Evolutionary conservation across 2,329 filamentous ascomycete species (phyloP).

Genomic region (Cladosporium velox): DNA sequence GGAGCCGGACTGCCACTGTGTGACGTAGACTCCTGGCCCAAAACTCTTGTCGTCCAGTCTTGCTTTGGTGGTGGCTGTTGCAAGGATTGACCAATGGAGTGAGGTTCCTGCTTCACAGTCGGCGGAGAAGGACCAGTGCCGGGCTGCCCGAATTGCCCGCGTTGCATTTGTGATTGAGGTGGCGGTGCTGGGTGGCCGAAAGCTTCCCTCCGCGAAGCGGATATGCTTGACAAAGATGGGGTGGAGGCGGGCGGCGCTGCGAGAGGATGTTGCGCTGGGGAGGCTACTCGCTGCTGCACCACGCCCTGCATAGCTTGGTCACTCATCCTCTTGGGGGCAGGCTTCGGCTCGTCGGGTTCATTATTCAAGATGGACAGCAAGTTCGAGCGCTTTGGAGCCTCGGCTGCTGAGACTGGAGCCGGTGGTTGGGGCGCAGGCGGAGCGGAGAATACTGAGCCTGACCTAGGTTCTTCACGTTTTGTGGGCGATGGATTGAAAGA

Average conservation of each 20-base stretch:
- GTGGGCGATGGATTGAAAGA: slow-evolving; percentile 34
- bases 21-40: slow-evolving; percentile 23
- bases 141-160: slow-evolving; percentile 28
- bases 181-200: slow-evolving; percentile 32
- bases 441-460: slow-evolving; percentile 29
- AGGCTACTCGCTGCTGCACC: slow-evolving; percentile 8
- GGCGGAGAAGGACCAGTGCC: slow-evolving; percentile 27
- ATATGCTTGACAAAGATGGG: slow-evolving; percentile 26
- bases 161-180: slow-evolving; percentile 29
- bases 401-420: slow-evolving; percentile 28
- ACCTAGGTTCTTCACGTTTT: slow-evolving; percentile 36
- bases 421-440: slow-evolving; percentile 22
- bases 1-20: slow-evolving; percentile 12
- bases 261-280: slow-evolving; percentile 17
- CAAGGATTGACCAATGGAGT: slow-evolving; percentile 21
- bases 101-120: slow-evolving; percentile 33
- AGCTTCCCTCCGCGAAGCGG: slow-evolving; percentile 29
- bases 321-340: slow-evolving; percentile 31
- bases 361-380: slow-evolving; percentile 39
- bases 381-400: slow-evolving; percentile 42
- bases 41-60: slow-evolving; percentile 30
- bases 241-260: slow-evolving; percentile 23
- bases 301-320: slow-evolving; percentile 3
- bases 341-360: slow-evolving; percentile 37
- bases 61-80: slow-evolving; percentile 29